Base-by-base conservation (phyloP, 768 basidiomycete genomes). In the Artomyces pyxidatus region DNA sequence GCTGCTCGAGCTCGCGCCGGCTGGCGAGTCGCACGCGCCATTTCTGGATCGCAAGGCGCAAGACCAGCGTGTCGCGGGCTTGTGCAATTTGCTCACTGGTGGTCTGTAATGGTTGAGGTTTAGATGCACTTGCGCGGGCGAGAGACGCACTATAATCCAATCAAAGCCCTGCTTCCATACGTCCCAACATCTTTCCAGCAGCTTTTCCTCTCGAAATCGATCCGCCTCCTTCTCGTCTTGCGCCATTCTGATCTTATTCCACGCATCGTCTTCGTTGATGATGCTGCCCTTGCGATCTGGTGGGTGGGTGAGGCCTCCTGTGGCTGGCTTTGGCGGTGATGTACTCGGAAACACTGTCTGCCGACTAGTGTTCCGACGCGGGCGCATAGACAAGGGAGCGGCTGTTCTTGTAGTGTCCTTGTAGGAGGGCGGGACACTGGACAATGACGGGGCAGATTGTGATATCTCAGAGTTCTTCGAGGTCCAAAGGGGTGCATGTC, bases 151-250 rank as follows among this genome's bases (percentile, higher is more conserved):
- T 52, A 72, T 65, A 57, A 88, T 78, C 88, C 89, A 90, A 39
- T 76, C 65, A 57, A 76, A 76, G 2, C 81, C 80, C 58, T 79
- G 76, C 40, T 69, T 71, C 90, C 90, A 93, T 50, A 83, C 76
- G 42, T 81, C 76, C 79, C 81, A 86, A 58, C 79, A 89, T 14
- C 78, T 78, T 58, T 82, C 80, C 23, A 88, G 45, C 49, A 91
- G 65, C 45, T 71, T 73, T 45, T 81, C 77, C 26, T 77, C 68
- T 38, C 82, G 71, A 63, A 83, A 89, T 48, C 70, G 69, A 61
- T 82, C 85, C 17, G 90, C 90, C 25, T 79, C 75, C 56, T 75
- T 70, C 59, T 89, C 83, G 54, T 87, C 80, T 57, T 78, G 77
- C 40, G 77, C 73, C 71, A 83, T 77, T 59, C 76, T 73, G 28